These are phyloP conservation scores for Epichloe sibirici DNA, from an alignment of 2,329 filamentous ascomycete species.

Conservation along the genomic window DNA sequence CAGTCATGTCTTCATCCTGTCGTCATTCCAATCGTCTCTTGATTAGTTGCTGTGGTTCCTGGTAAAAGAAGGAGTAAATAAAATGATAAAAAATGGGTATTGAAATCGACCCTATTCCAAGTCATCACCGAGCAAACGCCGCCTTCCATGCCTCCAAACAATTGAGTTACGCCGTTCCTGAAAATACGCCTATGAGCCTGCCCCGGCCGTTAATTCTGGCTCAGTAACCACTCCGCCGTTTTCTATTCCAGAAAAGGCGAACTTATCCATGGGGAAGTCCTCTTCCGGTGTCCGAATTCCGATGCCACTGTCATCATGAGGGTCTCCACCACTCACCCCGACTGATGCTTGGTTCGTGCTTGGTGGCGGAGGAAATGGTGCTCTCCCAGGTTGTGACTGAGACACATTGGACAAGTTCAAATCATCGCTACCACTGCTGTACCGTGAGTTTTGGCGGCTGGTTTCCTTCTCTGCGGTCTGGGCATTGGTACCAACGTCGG, in stretches of 20 bases:
- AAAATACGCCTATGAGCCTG: slow-evolving; percentile 4
- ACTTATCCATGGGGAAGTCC: slow-evolving; percentile 50
- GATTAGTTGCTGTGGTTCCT: slow-evolving; percentile 8
- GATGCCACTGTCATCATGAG: slow-evolving; percentile 63
- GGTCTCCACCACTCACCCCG: slow-evolving; percentile 28
- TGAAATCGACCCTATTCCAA: slow-evolving; percentile 5
- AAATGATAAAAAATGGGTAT: slow-evolving; percentile 6
- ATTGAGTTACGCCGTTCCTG: neutral
- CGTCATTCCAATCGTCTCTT: slow-evolving; percentile 17
- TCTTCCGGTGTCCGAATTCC: slow-evolving; percentile 57
- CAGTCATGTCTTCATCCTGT: slow-evolving; percentile 21
- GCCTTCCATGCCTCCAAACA: neutral
- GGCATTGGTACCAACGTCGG: slow-evolving; percentile 19
- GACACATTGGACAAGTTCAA: slow-evolving; percentile 31
- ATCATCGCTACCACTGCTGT: slow-evolving; percentile 34
- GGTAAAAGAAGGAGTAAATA: slow-evolving; percentile 1
- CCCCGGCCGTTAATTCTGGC: slow-evolving; percentile 15
- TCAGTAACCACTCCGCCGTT: slow-evolving; percentile 21
- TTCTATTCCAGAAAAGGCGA: slow-evolving; percentile 30
- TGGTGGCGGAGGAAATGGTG: slow-evolving; percentile 35
- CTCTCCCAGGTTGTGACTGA: slow-evolving; percentile 35
- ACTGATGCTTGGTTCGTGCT: slow-evolving; percentile 30
- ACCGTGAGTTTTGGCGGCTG: slow-evolving; percentile 24
- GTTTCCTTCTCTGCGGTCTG: slow-evolving; percentile 24
- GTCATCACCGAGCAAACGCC: slow-evolving; percentile 7